These are phyloP conservation scores for Geranium brycei DNA, from an alignment of 345 rosid genomes.

Conservation along the genomic window DNA sequence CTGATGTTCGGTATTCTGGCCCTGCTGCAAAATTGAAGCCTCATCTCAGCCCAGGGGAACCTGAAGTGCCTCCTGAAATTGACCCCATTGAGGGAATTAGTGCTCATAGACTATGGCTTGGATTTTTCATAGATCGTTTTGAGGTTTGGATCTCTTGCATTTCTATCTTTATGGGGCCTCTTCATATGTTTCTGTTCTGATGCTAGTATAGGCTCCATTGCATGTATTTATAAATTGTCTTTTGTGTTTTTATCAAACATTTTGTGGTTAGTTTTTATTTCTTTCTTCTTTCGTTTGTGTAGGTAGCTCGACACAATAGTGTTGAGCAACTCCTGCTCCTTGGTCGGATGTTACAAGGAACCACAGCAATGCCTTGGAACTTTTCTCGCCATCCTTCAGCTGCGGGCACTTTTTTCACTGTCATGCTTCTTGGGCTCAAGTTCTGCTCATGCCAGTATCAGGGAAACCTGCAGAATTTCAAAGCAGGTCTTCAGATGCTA, in stretches of 20 bases:
- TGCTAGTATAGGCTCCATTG: not conserved
- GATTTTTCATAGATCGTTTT: slow-evolving; percentile 90
- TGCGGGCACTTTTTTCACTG: slow-evolving; percentile 84
- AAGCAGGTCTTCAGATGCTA: slow-evolving; percentile 77
- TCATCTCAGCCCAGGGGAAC: slow-evolving; percentile 91
- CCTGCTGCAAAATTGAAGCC: slow-evolving; percentile 95
- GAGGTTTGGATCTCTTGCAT: slow-evolving; percentile 46
- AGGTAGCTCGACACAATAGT: slow-evolving; percentile 88
- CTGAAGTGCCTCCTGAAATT: slow-evolving; percentile 48
- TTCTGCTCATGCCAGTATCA: slow-evolving; percentile 78
- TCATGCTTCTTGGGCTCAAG: slow-evolving; percentile 97
- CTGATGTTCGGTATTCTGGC: slow-evolving; percentile 66
- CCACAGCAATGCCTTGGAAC: slow-evolving; percentile 73
- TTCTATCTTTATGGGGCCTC: not conserved
- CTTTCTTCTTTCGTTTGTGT: slow-evolving; percentile 7
- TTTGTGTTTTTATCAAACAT: slow-evolving; percentile 1
- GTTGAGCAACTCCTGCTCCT: slow-evolving; percentile 92
- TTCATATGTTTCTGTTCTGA: not conserved
- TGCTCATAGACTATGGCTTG: slow-evolving; percentile 95
- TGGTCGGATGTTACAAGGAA: slow-evolving; percentile 85
- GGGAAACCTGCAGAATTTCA: slow-evolving; percentile 76
- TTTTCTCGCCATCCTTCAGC: slow-evolving; percentile 97
- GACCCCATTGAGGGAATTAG: slow-evolving; percentile 87
- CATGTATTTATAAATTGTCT: not conserved
- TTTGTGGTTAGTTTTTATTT: slow-evolving; percentile 8